Conservation (phyloP, 306 rosid genomes). For the Quillaja saponaria region DNA sequence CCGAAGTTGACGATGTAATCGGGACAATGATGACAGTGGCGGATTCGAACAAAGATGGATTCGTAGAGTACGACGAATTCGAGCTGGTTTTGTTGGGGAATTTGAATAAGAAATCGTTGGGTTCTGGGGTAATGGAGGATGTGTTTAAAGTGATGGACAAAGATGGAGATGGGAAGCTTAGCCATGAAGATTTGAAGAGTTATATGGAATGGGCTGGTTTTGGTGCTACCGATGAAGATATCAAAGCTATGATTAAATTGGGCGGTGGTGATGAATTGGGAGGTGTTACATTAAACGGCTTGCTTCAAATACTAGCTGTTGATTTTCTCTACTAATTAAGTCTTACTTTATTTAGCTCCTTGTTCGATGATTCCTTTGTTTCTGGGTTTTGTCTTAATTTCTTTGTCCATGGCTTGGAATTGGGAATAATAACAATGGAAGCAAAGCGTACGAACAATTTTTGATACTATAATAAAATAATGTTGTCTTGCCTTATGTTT, state of each 20-base stretch:
- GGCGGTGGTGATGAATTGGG: constrained; percentile 59
- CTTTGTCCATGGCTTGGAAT: too few relatives aligned
- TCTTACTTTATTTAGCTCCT: too few relatives aligned
- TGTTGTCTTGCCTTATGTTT: too few relatives aligned
- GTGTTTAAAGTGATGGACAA: constrained; percentile 81
- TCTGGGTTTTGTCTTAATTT: too few relatives aligned
- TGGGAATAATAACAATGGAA: too few relatives aligned
- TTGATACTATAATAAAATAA: too few relatives aligned
- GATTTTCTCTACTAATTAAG: constrained; percentile 26
- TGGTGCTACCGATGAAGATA: constrained; percentile 57
- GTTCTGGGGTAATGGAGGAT: constrained; percentile 67
- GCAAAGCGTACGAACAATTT: background rate
- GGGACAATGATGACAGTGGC: constrained; percentile 76
- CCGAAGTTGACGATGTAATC: constrained; percentile 43
- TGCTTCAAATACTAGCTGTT: constrained; percentile 66
- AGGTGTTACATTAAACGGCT: constrained; percentile 68
- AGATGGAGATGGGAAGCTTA: constrained; percentile 85
- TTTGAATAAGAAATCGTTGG: constrained; percentile 18
- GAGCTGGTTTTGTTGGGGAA: constrained; percentile 57
- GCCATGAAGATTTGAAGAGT: constrained; percentile 68
- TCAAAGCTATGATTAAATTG: constrained; percentile 63
- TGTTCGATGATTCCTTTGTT: too few relatives aligned
- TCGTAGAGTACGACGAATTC: constrained; percentile 88
- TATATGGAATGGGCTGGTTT: constrained; percentile 71
- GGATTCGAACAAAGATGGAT: constrained; percentile 74